These are phyloP conservation scores for Endocarpon pusillum DNA, from an alignment of 495 filamentous ascomycete species.

Conservation along the genomic window DNA sequence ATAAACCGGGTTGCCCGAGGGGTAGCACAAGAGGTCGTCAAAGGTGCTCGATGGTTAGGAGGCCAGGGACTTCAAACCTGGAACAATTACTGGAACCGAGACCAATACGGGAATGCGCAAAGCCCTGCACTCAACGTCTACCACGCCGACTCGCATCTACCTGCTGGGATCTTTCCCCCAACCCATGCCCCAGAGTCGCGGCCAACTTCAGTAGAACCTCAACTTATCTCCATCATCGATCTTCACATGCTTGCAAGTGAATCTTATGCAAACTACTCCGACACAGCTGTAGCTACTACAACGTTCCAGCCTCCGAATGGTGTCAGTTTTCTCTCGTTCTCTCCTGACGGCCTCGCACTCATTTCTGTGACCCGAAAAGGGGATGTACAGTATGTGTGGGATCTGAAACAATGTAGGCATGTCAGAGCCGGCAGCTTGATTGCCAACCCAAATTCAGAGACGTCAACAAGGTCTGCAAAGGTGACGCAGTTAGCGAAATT, in stretches of 20 bases:
- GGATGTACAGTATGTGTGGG: constrained; percentile 85
- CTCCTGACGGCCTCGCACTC: constrained; percentile 65
- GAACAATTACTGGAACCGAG: constrained; percentile 76
- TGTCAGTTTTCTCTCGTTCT: constrained; percentile 81
- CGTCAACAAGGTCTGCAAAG: constrained; percentile 27
- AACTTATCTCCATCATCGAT: constrained; percentile 73
- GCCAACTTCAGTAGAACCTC: constrained; percentile 37
- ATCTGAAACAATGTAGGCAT: constrained; percentile 51
- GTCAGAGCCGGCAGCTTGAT: constrained; percentile 26
- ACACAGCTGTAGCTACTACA: constrained; percentile 39
- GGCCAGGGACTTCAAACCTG: constrained; percentile 74
- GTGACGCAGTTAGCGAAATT: constrained; percentile 77
- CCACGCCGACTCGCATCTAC: constrained; percentile 15
- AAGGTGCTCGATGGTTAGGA: constrained; percentile 70
- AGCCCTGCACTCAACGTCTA: constrained; percentile 16
- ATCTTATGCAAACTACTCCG: constrained; percentile 16
- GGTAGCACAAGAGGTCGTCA: constrained; percentile 80
- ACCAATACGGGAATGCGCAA: constrained; percentile 18
- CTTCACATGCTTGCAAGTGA: constrained; percentile 40
- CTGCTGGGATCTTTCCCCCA: constrained; percentile 44
- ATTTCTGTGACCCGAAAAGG: constrained; percentile 86
- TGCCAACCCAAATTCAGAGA: constrained; percentile 14
- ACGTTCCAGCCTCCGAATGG: constrained; percentile 70
- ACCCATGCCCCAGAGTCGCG: constrained; percentile 46
- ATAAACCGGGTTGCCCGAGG: constrained; percentile 75